Evolutionary conservation across 75 land plant genomes (phyloP), one percentile per base, ranked within the genome.

Genomic region (Gnetum montanum): DNA sequence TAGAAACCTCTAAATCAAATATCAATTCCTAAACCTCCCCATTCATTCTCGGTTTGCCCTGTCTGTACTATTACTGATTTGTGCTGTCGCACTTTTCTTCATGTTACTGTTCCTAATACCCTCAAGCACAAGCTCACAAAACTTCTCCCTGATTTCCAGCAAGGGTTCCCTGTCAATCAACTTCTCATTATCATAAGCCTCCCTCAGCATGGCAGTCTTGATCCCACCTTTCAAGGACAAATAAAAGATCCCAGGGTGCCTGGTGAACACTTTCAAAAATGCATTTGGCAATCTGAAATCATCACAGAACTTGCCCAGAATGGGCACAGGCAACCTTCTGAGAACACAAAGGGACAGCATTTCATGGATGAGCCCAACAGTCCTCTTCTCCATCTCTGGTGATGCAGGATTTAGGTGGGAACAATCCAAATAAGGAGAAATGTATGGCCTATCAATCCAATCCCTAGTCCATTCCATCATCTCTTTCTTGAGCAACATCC

Each of bases 201-300:
- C 92, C 49, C 87, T 61, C 64, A 87, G 45, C 71, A 84, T 31
- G 19, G 80, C 78, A 3, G 83, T 83, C 54, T 84, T 36, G 0
- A 76, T 52, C 34, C 83, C 84, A n/a, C 84, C 92, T 40, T 77
- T 80, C 15, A 65, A 56, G 11, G 81, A 80, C 62, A 84, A 28
- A 58, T 87, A 87, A 61, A 87, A 87, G 16, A 87, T 83, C 36
- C 83, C 80, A 0, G 92, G 78, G 64, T 78, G 88, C 69, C 92
- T 68, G 0, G 76, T 75, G 37, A 87, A 83, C 2, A 46, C 50
- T 12, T 68, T 70, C 1, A 64, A 31, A 45, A 84, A 76, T 19
- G 64, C 75, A 69, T 84, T 73, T 0, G 92, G 76, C 19, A 84
- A 65, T 59, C 72, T 54, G 46, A 65, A 83, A 57, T 87, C 92